A percentile compares a stretch with the other conserved stretches of the same genome.
Conservation (phyloP, 192 early-diverging fungal species). For the Rhizophlyctis rosea region DNA sequence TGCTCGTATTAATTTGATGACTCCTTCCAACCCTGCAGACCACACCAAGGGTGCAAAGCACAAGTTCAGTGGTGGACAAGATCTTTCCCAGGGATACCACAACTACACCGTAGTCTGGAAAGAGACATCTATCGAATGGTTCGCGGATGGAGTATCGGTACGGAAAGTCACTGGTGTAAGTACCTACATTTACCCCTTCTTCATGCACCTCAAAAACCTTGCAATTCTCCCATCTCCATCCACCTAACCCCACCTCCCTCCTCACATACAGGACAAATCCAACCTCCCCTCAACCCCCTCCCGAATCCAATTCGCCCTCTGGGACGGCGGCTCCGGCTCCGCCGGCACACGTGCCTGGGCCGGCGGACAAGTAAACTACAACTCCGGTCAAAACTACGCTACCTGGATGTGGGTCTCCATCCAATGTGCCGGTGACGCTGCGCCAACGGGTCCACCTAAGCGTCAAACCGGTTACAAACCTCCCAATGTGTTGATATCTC, state of each 20-base stretch:
- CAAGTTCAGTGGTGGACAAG: not conserved
- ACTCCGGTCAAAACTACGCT: conserved; percentile 14
- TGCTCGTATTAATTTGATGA: not conserved
- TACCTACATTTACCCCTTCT: not conserved
- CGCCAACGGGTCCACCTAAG: conserved; percentile 30
- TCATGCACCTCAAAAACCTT: not conserved
- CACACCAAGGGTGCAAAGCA: conserved; percentile 15
- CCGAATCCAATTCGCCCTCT: conserved; percentile 36
- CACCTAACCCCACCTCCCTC: not conserved
- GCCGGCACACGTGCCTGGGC: conserved; percentile 30
- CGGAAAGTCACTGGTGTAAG: not conserved
- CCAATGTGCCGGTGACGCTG: conserved; percentile 34
- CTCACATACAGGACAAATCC: conserved; percentile 5
- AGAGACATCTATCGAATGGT: conserved; percentile 23
- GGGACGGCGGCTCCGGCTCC: conserved; percentile 33
- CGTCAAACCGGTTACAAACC: conserved; percentile 26
- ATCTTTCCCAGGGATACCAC: not conserved
- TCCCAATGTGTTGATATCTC: conserved; percentile 20
- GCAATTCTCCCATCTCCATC: not conserved
- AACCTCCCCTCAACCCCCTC: conserved; percentile 28
- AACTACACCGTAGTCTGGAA: conserved; percentile 38
- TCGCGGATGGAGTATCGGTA: conserved; percentile 17
- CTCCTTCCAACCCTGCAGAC: not conserved
- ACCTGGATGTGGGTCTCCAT: conserved; percentile 25
- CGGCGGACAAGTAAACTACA: conserved; percentile 27